phyloP scores from a whole-genome alignment of 345 rosid genomes.

The Citrus inodora region DNA sequence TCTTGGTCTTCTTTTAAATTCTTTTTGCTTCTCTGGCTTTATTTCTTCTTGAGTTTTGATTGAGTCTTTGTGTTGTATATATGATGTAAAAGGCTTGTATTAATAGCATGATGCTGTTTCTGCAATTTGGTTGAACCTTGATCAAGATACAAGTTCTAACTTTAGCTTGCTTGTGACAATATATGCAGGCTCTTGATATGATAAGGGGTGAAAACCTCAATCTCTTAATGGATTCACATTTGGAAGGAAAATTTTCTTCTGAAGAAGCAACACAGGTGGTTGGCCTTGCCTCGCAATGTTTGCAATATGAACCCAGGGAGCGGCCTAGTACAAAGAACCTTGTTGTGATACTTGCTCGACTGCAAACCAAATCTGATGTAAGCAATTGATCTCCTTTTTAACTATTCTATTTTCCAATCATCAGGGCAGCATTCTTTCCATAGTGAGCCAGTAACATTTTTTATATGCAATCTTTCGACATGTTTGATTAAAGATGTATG shows the following conservation, averaged over 20 bases:
- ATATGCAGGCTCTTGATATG: conserved; percentile 89
- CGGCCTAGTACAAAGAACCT: conserved; percentile 84
- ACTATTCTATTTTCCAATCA: not conserved
- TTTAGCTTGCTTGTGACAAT: conserved; percentile 17
- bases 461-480: not conserved
- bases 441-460: not conserved
- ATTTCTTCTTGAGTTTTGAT: not conserved
- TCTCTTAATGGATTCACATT: conserved; percentile 86
- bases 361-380: conserved; percentile 85
- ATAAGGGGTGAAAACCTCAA: conserved; percentile 72
- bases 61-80: not conserved
- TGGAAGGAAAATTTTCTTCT: conserved; percentile 82
- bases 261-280: conserved; percentile 87
- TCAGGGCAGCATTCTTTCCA: not conserved
- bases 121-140: not conserved
- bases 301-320: conserved; percentile 94
- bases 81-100: not conserved
- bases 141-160: not conserved
- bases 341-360: conserved; percentile 63
- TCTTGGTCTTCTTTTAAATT: too few relatives aligned
- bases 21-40: not conserved
- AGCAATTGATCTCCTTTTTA: conserved; percentile 21
- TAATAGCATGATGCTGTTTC: not conserved
- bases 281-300: conserved; percentile 78
- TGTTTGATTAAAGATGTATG: not conserved